Base-by-base conservation (phyloP, 1,139 yeast species). In the Nakaseomyces kungkrabaensis region DNA sequence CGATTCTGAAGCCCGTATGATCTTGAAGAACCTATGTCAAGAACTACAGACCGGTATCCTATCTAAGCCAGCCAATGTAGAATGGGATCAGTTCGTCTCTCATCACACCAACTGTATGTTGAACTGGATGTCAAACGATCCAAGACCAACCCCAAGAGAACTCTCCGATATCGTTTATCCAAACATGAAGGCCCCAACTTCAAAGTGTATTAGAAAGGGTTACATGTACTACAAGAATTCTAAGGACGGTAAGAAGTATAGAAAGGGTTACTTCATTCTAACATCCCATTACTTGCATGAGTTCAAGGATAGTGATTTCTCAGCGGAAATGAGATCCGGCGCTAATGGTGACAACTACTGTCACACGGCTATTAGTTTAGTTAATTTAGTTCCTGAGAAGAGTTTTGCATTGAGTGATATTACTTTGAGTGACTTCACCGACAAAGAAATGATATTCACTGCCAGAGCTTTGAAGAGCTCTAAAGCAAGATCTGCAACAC, bases 81-180 rank as follows among this genome's bases (percentile, higher is more conserved):
- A 84, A 67, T 84, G 92, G 92, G 86, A 83, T 61, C 77, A 79
- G 37, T 83, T 82, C 56, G 80, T 84, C 50, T 72, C 78, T 52
- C 81, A 81, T 51, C 67, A 69, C 49, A 70, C 73, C 2, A 65
- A 63, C 46, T 71, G 72, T 46, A 55, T 72, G 37, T 46, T 74
- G 29, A 56, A 62, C 31, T 65, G 74, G 57, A 65, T 61, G 49
- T 71, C 80, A 51, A 80, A 74, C 54, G 74, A 78, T 47, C 70
- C 73, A 7, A 68, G 64, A 22, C 73, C 73, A 4, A 55, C 51
- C n/a, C 74, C 56, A 56, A 80, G 76, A 69, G 79, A 69, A 56
- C 70, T 67, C 50, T 70, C 70, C 63, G 74, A 73, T 42, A 62
- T 76, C 10, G 68, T 69, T 57, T 84, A 70, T 54, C 78, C 70